Conservation (phyloP, 2,329 filamentous ascomycete genomes). For the Geosmithia morbida region DNA sequence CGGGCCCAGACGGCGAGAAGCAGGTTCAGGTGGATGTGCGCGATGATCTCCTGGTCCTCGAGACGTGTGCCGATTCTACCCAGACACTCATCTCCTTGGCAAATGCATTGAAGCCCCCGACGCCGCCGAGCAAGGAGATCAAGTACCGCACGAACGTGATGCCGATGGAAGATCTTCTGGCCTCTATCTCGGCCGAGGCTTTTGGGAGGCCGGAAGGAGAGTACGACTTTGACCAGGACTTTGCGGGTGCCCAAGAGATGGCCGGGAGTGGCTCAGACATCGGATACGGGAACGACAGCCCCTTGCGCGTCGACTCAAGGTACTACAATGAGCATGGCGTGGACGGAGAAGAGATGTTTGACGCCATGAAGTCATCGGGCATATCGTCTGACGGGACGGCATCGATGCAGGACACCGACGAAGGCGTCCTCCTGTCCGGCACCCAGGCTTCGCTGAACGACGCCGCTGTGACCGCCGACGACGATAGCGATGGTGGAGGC, state of each 20-base stretch:
- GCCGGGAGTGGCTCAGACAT: slow-evolving; percentile 20
- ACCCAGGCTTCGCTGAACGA: slow-evolving; percentile 5
- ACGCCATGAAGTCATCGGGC: slow-evolving; percentile 22
- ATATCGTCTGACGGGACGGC: slow-evolving; percentile 10
- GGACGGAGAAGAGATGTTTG: slow-evolving; percentile 31
- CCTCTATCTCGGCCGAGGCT: slow-evolving; percentile 79
- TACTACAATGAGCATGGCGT: slow-evolving; percentile 28
- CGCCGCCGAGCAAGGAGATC: slow-evolving; percentile 64
- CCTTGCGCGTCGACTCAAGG: slow-evolving; percentile 24
- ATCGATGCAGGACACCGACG: slow-evolving; percentile 19
- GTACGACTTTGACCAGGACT: slow-evolving; percentile 50
- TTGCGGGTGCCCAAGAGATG: slow-evolving; percentile 36
- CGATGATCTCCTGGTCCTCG: slow-evolving; percentile 77
- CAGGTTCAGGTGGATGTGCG: slow-evolving; percentile 67
- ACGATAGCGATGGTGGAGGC: slow-evolving; percentile 17
- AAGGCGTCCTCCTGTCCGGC: slow-evolving; percentile 19
- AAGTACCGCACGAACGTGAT: slow-evolving; percentile 83
- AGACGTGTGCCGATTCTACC: slow-evolving; percentile 94
- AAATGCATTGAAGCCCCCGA: slow-evolving; percentile 70
- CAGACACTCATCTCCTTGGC: slow-evolving; percentile 75
- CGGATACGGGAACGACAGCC: slow-evolving; percentile 13
- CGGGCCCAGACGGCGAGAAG: slow-evolving; percentile 40
- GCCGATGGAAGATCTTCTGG: slow-evolving; percentile 74
- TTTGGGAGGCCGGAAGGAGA: slow-evolving; percentile 50
- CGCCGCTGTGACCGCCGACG: slow-evolving; percentile 2